Evolutionary conservation across 371 early-diverging fungal species (phyloP).

Genomic region (Mucor racemosus): DNA sequence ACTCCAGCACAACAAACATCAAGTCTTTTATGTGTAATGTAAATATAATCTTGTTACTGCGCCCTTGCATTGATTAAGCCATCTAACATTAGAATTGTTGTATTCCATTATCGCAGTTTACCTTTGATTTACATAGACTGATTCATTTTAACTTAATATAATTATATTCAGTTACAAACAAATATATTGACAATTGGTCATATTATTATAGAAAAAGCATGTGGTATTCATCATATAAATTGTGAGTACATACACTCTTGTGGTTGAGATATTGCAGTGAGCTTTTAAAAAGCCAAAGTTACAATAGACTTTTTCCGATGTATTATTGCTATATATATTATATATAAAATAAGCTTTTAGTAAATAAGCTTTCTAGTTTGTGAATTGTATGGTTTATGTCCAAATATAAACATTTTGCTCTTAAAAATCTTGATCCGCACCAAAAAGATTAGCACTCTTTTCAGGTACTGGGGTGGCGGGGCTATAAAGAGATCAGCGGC

Average conservation of each 20-base stretch:
- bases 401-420: not conserved
- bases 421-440: slow-evolving; percentile 1
- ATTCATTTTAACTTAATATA: too few relatives aligned
- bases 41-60: too few relatives aligned
- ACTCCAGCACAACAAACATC: too few relatives aligned
- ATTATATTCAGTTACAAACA: too few relatives aligned
- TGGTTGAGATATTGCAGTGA: too few relatives aligned
- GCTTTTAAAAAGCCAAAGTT: too few relatives aligned
- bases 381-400: not conserved
- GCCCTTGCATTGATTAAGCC: too few relatives aligned
- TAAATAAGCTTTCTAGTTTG: not conserved
- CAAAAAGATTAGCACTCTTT: slow-evolving; percentile 1
- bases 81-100: too few relatives aligned
- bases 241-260: not conserved
- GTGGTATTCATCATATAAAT: not conserved
- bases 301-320: not conserved
- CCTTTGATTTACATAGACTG: too few relatives aligned
- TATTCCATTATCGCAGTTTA: too few relatives aligned
- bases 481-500: not conserved
- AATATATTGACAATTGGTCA: not conserved
- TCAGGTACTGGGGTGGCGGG: not conserved
- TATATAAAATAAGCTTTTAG: not conserved
- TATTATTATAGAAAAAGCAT: not conserved
- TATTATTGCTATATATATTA: too few relatives aligned
- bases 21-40: too few relatives aligned